Base-by-base conservation (phyloP, 129 eudicot genomes). In the Escallonia rubra region DNA sequence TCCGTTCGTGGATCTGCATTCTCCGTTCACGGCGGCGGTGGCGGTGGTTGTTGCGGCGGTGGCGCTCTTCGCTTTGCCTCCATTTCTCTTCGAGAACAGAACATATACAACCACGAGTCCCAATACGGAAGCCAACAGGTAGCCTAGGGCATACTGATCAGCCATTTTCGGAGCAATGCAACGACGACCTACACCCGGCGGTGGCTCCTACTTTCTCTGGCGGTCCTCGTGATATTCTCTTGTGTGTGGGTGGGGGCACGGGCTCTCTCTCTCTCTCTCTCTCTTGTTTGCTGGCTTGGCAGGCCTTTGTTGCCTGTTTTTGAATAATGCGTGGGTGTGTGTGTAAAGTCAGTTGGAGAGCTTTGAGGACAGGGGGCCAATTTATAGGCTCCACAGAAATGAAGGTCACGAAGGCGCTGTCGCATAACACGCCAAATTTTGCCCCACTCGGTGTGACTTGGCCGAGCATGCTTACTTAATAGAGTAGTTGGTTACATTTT, bases 1-100 rank as follows among this genome's bases (percentile, higher is more conserved):
- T 23, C 34, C 34, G 12, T 70, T 65, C 52, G 6, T 78, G 45
- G 88, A 80, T 77, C 75, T 74, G 64, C 88, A 76, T 66, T 82
- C 81, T 43, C 83, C 83, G 38, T 59, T 59, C 57, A 79, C 65
- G 77, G 83, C 52, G 64, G 73, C 64, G 74, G 71, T 56, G 62
- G 76, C 13, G 68, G 67, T 23, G 3, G 78, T 43, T 12, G 23
- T 41, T 8, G 23, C 45, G 43, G 39, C 72, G 13, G 61, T 10
- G 10, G 41, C 50, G 45, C 50, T 71, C 59, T n/a, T 49, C 78
- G 55, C 34, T 23, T 23, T 23, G 34, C 34, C 34, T 23, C 34
- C 78, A 59, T 60, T 74, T 70, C 58, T 78, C 59, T 47, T 16
- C 5, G 52, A 14, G 52, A 76, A 51, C 70, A 79, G 66, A 43